Conservation (phyloP, 768 basidiomycete species). For the Leccinum ochraceum region DNA sequence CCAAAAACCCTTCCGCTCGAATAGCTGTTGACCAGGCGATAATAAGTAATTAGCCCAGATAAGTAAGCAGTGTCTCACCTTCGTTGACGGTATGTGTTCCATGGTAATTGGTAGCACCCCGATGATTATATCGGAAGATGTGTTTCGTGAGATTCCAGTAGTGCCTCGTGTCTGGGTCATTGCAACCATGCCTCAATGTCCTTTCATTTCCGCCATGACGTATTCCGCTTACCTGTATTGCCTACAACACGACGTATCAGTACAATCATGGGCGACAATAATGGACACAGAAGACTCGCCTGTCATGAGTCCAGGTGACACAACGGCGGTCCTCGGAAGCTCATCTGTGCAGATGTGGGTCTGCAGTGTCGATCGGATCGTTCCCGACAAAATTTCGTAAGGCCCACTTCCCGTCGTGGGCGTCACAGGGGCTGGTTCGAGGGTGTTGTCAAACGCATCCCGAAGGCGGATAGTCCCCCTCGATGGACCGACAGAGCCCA, state of each 20-base stretch:
- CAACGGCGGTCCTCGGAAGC: constrained; percentile 26
- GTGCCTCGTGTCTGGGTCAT: constrained; percentile 40
- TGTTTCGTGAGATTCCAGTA: constrained; percentile 49
- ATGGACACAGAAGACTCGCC: constrained; percentile 9
- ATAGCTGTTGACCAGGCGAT: constrained; percentile 24
- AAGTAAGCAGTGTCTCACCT: constrained; percentile 16
- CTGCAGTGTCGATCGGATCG: constrained; percentile 41
- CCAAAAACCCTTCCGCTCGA: constrained; percentile 31
- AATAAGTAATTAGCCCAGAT: constrained; percentile 9
- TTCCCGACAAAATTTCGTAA: constrained; percentile 44
- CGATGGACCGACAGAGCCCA: constrained; percentile 26
- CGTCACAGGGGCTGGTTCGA: constrained; percentile 44
- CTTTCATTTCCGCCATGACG: constrained; percentile 22
- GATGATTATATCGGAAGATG: constrained; percentile 48
- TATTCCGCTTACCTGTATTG: constrained; percentile 25
- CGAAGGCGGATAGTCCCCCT: constrained; percentile 39
- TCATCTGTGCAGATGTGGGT: constrained; percentile 31
- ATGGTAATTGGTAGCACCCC: constrained; percentile 33
- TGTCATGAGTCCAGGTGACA: constrained; percentile 39
- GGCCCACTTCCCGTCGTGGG: constrained; percentile 39
- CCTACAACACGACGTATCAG: constrained; percentile 15
- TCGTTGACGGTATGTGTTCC: constrained; percentile 34
- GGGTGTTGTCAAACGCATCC: constrained; percentile 38
- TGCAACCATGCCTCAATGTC: constrained; percentile 14
- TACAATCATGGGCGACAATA: background rate